These are phyloP conservation scores for Solanum sitiens DNA, from an alignment of 257 asterid genomes.

Conservation along the genomic window DNA sequence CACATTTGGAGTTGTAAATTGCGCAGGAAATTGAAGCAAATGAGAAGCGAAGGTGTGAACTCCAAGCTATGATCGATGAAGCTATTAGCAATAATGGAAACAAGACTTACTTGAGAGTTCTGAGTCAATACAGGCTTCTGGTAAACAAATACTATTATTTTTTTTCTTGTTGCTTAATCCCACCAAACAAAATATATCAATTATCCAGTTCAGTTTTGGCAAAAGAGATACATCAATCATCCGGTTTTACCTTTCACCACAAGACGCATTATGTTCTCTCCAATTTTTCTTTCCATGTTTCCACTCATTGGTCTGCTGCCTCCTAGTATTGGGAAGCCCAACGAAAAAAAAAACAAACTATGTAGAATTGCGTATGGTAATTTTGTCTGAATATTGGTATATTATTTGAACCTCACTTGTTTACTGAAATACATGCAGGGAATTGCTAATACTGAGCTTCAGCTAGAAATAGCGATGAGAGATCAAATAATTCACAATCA, in stretches of 20 bases:
- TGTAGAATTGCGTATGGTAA: not conserved
- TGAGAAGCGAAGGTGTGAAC: constrained; percentile 65
- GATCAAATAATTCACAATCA: constrained; percentile 81
- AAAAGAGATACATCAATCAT: not conserved
- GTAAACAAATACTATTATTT: constrained; percentile 17
- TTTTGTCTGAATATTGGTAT: not conserved
- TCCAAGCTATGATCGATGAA: constrained; percentile 81
- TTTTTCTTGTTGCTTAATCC: not conserved
- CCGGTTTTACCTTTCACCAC: not conserved
- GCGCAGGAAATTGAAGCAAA: constrained; percentile 83
- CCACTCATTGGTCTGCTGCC: not conserved
- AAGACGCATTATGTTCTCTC: not conserved
- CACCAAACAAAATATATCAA: not conserved
- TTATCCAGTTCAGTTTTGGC: not conserved
- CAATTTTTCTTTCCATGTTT: not conserved
- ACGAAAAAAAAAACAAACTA: not conserved
- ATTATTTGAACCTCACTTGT: not conserved
- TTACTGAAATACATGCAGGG: constrained; percentile 39
- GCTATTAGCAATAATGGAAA: constrained; percentile 79
- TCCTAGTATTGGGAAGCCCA: not conserved
- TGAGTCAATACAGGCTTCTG: constrained; percentile 90
- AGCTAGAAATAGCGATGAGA: constrained; percentile 91
- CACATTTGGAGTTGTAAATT: constrained; percentile 2
- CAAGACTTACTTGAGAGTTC: constrained; percentile 76
- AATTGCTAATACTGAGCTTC: constrained; percentile 80